Conservation (phyloP, 495 filamentous ascomycete genomes). For the Aspergillus hancockii region DNA sequence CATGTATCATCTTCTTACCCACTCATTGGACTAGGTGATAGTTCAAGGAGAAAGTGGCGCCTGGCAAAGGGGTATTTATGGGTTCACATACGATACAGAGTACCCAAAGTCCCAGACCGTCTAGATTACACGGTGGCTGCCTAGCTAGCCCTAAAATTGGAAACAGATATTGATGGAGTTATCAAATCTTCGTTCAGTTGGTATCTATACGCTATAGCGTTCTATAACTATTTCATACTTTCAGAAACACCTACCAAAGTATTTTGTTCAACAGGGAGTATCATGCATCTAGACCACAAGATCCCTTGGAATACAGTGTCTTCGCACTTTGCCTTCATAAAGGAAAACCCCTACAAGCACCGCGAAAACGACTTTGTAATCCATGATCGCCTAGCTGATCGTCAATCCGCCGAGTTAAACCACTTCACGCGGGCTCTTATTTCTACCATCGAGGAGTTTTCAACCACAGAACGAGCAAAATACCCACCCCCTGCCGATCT, state of each 20-base stretch:
- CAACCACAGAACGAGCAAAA: conserved; percentile 9
- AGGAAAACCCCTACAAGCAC: conserved; percentile 7
- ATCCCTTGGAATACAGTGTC: conserved; percentile 15
- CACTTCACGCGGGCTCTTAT: conserved; percentile 5
- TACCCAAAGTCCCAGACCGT: no score
- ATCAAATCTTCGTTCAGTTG: no score
- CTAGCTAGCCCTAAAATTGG: not conserved
- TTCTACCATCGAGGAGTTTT: conserved; percentile 10
- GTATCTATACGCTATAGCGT: no score
- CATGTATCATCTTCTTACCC: no score
- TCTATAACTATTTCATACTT: no score
- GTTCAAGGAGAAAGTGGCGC: not conserved
- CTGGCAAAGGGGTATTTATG: not conserved
- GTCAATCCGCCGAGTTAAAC: conserved; percentile 11
- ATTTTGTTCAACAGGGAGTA: not conserved
- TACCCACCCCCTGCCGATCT: not conserved
- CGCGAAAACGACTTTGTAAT: conserved; percentile 6
- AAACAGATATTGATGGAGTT: not conserved
- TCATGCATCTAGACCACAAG: conserved; percentile 17
- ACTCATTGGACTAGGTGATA: no score
- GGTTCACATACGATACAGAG: no score
- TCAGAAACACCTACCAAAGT: no score
- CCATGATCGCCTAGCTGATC: not conserved
- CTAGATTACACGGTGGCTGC: not conserved
- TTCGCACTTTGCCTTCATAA: conserved; percentile 4